Conservation (phyloP, 208 protist species). For the Trypanosomatidae sp. region DNA sequence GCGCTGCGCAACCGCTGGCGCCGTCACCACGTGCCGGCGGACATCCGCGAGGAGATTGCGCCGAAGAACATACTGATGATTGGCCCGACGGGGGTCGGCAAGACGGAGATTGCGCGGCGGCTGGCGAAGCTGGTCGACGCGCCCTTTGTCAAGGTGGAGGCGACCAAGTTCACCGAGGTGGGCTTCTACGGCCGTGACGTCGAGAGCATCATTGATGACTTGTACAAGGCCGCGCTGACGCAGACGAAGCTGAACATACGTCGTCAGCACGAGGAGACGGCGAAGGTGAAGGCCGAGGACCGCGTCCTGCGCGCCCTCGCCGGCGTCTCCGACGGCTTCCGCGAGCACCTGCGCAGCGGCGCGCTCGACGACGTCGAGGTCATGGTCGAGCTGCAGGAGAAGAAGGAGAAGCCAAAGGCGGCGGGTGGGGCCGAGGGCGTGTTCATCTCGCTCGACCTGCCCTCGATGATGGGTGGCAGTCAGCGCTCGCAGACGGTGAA, state of each 20-base stretch:
- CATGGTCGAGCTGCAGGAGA: constrained; percentile 86
- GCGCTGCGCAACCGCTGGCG: constrained; percentile 94
- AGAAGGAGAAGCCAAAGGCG: constrained; percentile 84
- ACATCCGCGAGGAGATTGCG: constrained; percentile 88
- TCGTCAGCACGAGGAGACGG: constrained; percentile 75
- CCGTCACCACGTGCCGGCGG: constrained; percentile 77
- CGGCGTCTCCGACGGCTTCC: constrained; percentile 86
- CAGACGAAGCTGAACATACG: constrained; percentile 89
- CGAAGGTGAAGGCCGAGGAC: constrained; percentile 74
- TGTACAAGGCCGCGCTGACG: constrained; percentile 90
- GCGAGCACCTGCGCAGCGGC: constrained; percentile 88
- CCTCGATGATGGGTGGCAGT: constrained; percentile 59
- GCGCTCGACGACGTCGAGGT: constrained; percentile 88
- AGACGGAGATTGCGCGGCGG: constrained; percentile 94
- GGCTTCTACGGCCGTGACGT: constrained; percentile 95
- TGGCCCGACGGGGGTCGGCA: constrained; percentile 90
- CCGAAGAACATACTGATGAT: constrained; percentile 95
- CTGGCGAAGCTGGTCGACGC: constrained; percentile 95
- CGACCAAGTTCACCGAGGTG: constrained; percentile 98
- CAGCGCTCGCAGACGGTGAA: constrained; percentile 72
- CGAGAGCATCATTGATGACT: constrained; percentile 95
- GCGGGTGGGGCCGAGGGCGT: constrained; percentile 62
- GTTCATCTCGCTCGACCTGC: constrained; percentile 81
- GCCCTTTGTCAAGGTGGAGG: constrained; percentile 98
- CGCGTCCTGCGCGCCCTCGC: constrained; percentile 81